These are phyloP conservation scores for Bauhinia variegata DNA, from an alignment of 306 rosid species.

Conservation along the genomic window DNA sequence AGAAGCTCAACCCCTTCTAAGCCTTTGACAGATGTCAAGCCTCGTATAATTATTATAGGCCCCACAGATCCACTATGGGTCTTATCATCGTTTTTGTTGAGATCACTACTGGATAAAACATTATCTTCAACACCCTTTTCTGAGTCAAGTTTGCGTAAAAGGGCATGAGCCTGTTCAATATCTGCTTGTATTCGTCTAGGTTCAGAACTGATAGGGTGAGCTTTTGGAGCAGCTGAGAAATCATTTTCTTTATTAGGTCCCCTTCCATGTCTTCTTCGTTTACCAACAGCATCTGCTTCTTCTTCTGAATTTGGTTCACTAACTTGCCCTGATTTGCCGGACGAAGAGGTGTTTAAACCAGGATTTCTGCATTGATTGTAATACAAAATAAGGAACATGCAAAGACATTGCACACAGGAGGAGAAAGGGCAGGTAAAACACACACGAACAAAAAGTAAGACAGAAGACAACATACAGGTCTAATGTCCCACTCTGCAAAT, in stretches of 20 bases:
- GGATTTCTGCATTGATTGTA: slow-evolving; percentile 62
- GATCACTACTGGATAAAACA: slow-evolving; percentile 68
- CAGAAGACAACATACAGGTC: slow-evolving; percentile 65
- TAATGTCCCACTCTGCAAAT: slow-evolving; percentile 85
- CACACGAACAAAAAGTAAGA: slow-evolving; percentile 4
- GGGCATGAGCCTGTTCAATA: slow-evolving; percentile 62
- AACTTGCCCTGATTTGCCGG: slow-evolving; percentile 71
- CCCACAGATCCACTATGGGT: slow-evolving; percentile 73
- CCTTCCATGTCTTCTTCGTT: slow-evolving; percentile 75
- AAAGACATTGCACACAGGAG: slow-evolving; percentile 23
- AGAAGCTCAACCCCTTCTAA: slow-evolving; percentile 91
- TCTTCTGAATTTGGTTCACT: slow-evolving; percentile 93
- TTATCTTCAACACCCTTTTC: slow-evolving; percentile 91
- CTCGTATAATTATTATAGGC: slow-evolving; percentile 78
- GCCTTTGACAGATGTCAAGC: slow-evolving; percentile 90
- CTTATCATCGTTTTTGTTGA: slow-evolving; percentile 66
- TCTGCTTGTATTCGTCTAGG: slow-evolving; percentile 77
- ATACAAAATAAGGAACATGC: no score
- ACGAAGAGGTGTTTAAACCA: slow-evolving; percentile 61
- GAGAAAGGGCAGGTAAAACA: slow-evolving; percentile 1
- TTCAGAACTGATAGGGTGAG: slow-evolving; percentile 81
- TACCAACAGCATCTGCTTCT: slow-evolving; percentile 71
- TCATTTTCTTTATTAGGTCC: slow-evolving; percentile 73
- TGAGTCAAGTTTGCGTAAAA: slow-evolving; percentile 73
- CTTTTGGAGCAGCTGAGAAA: slow-evolving; percentile 85